These are phyloP conservation scores for Oxyria digyna DNA, from an alignment of 148 eudicot genomes.

Conservation along the genomic window DNA sequence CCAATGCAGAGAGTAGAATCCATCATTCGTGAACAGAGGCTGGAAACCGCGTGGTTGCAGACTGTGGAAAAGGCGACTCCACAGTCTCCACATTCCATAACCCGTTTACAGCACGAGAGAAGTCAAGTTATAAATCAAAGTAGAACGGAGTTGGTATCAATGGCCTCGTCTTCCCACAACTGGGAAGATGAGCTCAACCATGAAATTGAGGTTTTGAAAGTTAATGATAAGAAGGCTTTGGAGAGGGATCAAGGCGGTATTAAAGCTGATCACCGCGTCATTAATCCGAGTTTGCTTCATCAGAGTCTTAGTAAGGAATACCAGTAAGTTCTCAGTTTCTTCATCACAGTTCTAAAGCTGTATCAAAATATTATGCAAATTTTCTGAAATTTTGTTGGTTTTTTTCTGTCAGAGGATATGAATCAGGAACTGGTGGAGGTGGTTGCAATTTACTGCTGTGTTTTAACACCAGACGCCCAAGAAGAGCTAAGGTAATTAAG, in stretches of 20 bases:
- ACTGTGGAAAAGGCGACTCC: slow-evolving; percentile 88
- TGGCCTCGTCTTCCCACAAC: slow-evolving; percentile 39
- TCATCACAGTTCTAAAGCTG: background rate
- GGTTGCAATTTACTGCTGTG: slow-evolving; percentile 79
- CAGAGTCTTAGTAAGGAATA: slow-evolving; percentile 57
- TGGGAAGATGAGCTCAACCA: slow-evolving; percentile 68
- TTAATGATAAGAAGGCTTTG: slow-evolving; percentile 31
- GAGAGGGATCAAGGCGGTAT: slow-evolving; percentile 42
- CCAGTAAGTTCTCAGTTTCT: slow-evolving; percentile 33
- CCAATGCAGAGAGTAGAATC: slow-evolving; percentile 80
- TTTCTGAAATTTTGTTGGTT: background rate
- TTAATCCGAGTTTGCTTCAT: slow-evolving; percentile 87
- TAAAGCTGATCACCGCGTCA: slow-evolving; percentile 37
- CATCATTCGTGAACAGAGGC: slow-evolving; percentile 80
- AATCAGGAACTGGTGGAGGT: slow-evolving; percentile 60
- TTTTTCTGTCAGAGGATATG: slow-evolving; percentile 55
- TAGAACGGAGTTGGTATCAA: slow-evolving; percentile 27
- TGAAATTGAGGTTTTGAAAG: slow-evolving; percentile 57
- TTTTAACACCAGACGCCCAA: slow-evolving; percentile 55
- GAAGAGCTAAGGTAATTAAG: slow-evolving; percentile 41
- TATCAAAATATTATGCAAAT: too few relatives aligned
- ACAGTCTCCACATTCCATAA: slow-evolving; percentile 64
- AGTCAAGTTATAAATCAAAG: slow-evolving; percentile 63
- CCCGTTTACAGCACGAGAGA: slow-evolving; percentile 49
- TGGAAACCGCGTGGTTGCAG: slow-evolving; percentile 96